Evolutionary conservation across 148 eudicot genomes (phyloP), one percentile per base, ranked within the genome.

Genomic region (Chenopodium berlandieri): DNA sequence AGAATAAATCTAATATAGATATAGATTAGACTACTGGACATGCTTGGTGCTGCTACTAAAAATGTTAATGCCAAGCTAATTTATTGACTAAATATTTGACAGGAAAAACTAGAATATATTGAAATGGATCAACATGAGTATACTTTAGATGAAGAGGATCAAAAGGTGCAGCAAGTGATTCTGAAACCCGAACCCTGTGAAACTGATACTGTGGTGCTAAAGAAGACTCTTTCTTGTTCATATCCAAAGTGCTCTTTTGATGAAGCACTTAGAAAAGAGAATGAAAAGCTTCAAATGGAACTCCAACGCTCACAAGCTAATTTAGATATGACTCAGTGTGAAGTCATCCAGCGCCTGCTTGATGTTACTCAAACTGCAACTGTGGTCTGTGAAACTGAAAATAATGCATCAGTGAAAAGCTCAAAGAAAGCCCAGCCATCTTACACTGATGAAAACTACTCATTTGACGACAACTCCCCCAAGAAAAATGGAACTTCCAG

Each of bases 211-310:
- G 88, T 86, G 34, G 86, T 94, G 69, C 86, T 94, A 80, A 94
- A 94, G 91, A 92, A 97, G 82, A 88, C 91, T 68, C 95, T 97
- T 84, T 97, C 99, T 75, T 90, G 96, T 83, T 92, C 98, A 75
- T 94, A 94, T 82, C 99, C 98, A 48, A 90, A 91, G 81, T 85
- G 90, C 84, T 91, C 96, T 58, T 88, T 97, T 79, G 81, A 89
- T 31, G 88, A 92, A 85, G 99, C 97, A 78, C 87, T 97, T 60
- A 78, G 80, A 76, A 97, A 91, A 80, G 99, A 97, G 90, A 92
- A 91, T 81, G 92, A 97, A 82, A 97, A 97, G 85, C 99, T 97
- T 81, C 89, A 88, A 27, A 2, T 90, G 66, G 99, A 97, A 85
- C 85, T 97, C 65, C 94, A 97, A 84, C 90, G 87, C 10, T 97